These are phyloP conservation scores for Tetrahymena elliotti DNA, from an alignment of 73 alveolate genomes.

Conservation along the genomic window DNA sequence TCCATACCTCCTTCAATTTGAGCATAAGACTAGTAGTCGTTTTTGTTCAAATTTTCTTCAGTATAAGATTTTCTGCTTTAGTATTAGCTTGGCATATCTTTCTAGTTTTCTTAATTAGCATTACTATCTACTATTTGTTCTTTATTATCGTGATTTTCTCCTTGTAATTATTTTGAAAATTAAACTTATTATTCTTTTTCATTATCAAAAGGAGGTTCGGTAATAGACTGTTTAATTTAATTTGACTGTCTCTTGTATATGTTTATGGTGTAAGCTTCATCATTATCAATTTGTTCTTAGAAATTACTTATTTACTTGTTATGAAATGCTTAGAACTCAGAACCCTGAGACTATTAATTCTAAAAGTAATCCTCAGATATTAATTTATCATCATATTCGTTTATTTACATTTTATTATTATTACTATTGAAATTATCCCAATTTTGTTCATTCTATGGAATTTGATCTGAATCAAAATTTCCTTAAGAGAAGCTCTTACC, in stretches of 20 bases:
- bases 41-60: neutral
- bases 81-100: neutral
- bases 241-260: neutral
- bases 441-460: neutral
- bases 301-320: no score
- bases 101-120: neutral
- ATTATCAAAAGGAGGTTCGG: no score
- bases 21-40: neutral
- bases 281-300: neutral
- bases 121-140: neutral
- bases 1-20: neutral
- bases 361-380: no score
- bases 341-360: no score
- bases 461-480: neutral
- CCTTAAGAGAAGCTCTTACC: neutral
- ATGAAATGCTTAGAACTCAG: no score
- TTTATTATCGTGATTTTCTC: no score
- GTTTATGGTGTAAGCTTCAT: neutral
- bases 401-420: no score
- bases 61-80: neutral
- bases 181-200: neutral
- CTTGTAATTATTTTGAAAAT: no score
- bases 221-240: neutral
- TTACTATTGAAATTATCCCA: no score
- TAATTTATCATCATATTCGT: neutral